Base-by-base conservation (phyloP, 2,329 filamentous ascomycete genomes). In the Elsinoe fawcettii region DNA sequence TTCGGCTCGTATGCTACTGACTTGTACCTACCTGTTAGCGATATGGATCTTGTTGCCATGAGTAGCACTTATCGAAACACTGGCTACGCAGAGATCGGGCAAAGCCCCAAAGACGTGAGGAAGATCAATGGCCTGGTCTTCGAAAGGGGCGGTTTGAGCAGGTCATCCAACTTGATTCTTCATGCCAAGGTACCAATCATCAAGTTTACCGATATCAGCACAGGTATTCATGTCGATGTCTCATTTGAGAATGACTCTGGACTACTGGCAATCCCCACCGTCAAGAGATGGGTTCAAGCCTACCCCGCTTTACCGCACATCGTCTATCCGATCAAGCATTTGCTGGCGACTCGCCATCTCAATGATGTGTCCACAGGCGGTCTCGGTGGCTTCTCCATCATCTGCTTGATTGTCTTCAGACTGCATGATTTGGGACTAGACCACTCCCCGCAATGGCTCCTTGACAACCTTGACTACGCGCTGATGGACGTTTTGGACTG, bases 1-100 rank as follows among this genome's bases (percentile, higher is more conserved):
- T 99, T 99, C 69, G 93, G 93, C n/a, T 97, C 93, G 0, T 99
- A 91, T 71, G 91, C 90, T 63, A 90, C 90, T 2, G 90, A 67
- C 7, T 66, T 81, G 5, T 88, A 88, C 67, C 75, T 89, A 8
- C 86, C 86, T 5, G 85, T 87, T 1, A 90, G 88, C 14, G 93
- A 99, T 68, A 95, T 99, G 84, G 93, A 99, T 68, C 77, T 99
- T 49, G 93, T 96, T 2, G 80, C 93, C 55, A 81, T 91, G 53
- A 85, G 84, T 2, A 67, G 72, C 1, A 74, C 76, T 23, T 90
- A 82, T 62, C 75, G 83, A 61, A 69, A 74, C 7, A 75, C 78
- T 2, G 80, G 80, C 66, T 74, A 7, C 69, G 80, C 59, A 74
- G 73, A 59, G n/a, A 41, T 53, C 11, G 37, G 20, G 12, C 30